Evolutionary conservation across 352 stramenopile species (phyloP), one percentile per base, ranked within the genome.

Genomic region (Phytophthora hibernalis): DNA sequence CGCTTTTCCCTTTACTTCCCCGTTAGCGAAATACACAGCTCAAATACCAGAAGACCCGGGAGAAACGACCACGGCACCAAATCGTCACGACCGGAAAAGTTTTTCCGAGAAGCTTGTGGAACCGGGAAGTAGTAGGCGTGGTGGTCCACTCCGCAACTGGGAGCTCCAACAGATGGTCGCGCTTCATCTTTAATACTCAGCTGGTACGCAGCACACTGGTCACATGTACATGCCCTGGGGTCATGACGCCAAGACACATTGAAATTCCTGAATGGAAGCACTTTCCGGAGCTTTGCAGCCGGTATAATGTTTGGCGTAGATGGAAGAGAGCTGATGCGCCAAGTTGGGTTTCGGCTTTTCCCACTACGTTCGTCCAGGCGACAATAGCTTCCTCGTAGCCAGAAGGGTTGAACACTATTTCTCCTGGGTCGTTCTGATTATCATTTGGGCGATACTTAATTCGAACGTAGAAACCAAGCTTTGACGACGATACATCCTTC

Each of bases 381-480:
- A 96, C 65, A 52, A 83, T 80, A 21, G 77, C 77, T 55, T 93
- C 81, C 3, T 82, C 74, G 54, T 83, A 93, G 1, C 67, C 77
- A 3, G 84, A 96, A 26, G 83, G 79, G 10, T 89, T 83, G 21
- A 94, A 84, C 6, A 86, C 74, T 26, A 85, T 82, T 35, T 88
- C 80, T 10, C 78, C 71, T 5, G 72, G 45, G 22, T 85, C 74
- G 0, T 64, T 79, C 18, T 75, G 62, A 37, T 82, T 91, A 68
- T 96, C 87, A 54, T 96, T 96, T 11, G 87, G 87, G 5, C 85
- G 70, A 60, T 92, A 96, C 54, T 90, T 91, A 50, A 93, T 86
- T 10, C 77, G 77, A 51, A 93, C 74, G 55, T 89, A 95, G 49
- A 87, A 85, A 6, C 79, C 76, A 50, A 87, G 71, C 54, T 91